Percentiles rank a stretch among this genome's conserved stretches.
These are phyloP conservation scores for Kandelia obovata DNA, from an alignment of 345 rosid genomes.

Conservation along the genomic window DNA sequence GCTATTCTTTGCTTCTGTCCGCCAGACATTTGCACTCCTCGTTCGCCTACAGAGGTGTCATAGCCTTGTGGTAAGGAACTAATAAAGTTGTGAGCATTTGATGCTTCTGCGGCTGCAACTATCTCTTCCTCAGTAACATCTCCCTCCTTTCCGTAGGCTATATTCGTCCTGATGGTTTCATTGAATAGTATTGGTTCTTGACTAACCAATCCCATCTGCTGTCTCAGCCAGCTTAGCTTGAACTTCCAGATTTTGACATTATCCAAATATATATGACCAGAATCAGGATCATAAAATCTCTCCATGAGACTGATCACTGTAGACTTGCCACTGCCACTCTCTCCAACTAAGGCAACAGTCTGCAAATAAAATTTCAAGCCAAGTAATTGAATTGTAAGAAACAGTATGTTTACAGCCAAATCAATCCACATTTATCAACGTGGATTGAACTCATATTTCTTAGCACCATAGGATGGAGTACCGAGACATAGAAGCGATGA, in stretches of 20 bases:
- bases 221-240: conserved; percentile 64
- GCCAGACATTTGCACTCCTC: conserved; percentile 69
- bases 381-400: neutral
- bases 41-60: conserved; percentile 58
- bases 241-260: conserved; percentile 33
- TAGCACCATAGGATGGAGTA: neutral
- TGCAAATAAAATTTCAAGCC: conserved; percentile 15
- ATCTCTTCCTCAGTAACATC: conserved; percentile 50
- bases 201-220: conserved; percentile 65
- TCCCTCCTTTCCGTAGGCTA: conserved; percentile 57
- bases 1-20: conserved; percentile 70
- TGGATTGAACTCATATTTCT: neutral
- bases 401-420: neutral
- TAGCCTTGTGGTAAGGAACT: conserved; percentile 60
- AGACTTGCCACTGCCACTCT: conserved; percentile 75
- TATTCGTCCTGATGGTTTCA: conserved; percentile 55
- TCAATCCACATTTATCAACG: neutral
- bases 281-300: conserved; percentile 75
- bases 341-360: conserved; percentile 74
- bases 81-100: conserved; percentile 65
- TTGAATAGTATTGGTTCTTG: conserved; percentile 78
- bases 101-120: conserved; percentile 47
- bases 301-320: conserved; percentile 61
- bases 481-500: neutral
- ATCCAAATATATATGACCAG: conserved; percentile 48